These are phyloP conservation scores for Rugiboletus extremiorientalis DNA, from an alignment of 1,284 basidiomycete genomes.

Conservation along the genomic window DNA sequence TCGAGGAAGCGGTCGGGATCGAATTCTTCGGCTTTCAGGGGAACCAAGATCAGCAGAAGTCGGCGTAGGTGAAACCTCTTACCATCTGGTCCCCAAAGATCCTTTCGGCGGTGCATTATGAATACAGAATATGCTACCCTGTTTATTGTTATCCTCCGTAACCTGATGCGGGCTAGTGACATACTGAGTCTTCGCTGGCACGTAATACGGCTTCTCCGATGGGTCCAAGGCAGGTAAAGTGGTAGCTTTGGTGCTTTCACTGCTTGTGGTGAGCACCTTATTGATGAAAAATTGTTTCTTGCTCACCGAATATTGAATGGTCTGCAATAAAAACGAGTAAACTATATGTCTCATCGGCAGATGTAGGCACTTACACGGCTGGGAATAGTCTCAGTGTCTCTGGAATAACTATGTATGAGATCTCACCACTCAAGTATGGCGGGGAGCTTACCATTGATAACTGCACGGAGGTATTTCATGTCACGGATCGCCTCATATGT, in stretches of 20 bases:
- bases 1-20: conserved; percentile 42
- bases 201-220: conserved; percentile 24
- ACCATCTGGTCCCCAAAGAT: conserved; percentile 41
- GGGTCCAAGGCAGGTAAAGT: conserved; percentile 36
- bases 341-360: background rate
- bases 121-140: conserved; percentile 33
- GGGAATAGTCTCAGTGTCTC: conserved; percentile 61
- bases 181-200: conserved; percentile 46
- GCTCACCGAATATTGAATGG: conserved; percentile 30
- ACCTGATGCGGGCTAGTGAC: conserved; percentile 1
- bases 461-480: conserved; percentile 52
- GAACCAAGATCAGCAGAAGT: background rate
- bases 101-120: conserved; percentile 33
- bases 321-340: conserved; percentile 6
- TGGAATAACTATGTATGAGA: conserved; percentile 18
- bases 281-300: background rate
- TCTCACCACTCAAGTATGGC: background rate
- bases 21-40: conserved; percentile 38
- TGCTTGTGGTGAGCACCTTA: conserved; percentile 13
- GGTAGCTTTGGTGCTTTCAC: conserved; percentile 44
- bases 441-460: conserved; percentile 43
- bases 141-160: background rate
- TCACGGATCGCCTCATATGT: conserved; percentile 46
- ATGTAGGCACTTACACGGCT: conserved; percentile 43
- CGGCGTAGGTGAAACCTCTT: background rate